Evolutionary conservation across 768 basidiomycete species (phyloP), one percentile per base, ranked within the genome.

Genomic region (Tremella fuciformis): DNA sequence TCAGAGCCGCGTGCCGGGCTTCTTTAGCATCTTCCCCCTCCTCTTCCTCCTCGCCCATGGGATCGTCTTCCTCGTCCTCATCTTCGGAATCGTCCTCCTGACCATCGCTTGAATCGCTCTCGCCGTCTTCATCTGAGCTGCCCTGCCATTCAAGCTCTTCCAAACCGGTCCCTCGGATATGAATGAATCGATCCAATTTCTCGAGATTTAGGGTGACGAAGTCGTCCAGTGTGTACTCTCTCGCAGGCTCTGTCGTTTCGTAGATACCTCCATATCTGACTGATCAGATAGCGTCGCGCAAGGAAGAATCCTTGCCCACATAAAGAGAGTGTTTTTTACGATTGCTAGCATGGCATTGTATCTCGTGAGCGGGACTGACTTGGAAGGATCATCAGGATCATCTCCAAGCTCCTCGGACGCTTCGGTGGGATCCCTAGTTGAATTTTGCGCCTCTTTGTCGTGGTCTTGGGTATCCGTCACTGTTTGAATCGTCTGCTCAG

Each of bases 281-380:
- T 19, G 18, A 52, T 56, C 29, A 19, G 37, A 11, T 34, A 46
- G 42, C 42, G 8, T n/a, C 6, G 6, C 8, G 4, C n/a, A 13
- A 2, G 37, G 40, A 7, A 6, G 3, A 41, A 1, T 25, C 11
- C 29, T 22, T 3, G 62, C 88, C 18, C 57, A 89, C 88, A 93
- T 86, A 77, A 88, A 93, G 0, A 94, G 79, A 0, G 87, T 90
- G 72, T 91, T 93, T 19, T 85, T 82, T 42, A 90, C 80, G 7
- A 92, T 85, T 0, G 89, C 85, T 7, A 92, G 80, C 90, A 94
- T 92, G 3, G 89, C 83, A 66, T 93, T 94, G 75, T 92, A 93
- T 8, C 89, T 81, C 1, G 85, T 81, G 16, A 86, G 79, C 0
- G 91, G 92, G 0, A 79, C 77, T 0, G 86, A 40, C 11, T 11